Evolutionary conservation across 331 rosid species (phyloP).

Genomic region (Spiraea crenata): DNA sequence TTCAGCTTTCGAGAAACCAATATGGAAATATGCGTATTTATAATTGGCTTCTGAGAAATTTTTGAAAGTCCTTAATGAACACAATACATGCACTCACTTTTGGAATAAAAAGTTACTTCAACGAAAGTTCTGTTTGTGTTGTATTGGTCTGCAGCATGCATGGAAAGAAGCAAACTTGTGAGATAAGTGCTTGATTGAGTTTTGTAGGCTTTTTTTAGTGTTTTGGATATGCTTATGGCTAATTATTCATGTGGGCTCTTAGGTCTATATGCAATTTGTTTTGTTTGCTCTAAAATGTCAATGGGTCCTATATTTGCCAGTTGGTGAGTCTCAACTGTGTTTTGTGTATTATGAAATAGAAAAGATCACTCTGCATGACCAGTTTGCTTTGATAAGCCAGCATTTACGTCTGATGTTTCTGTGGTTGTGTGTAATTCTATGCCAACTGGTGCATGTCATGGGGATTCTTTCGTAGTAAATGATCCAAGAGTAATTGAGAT

Average conservation of each 20-base stretch:
- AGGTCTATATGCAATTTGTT: background rate
- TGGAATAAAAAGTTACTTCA: background rate
- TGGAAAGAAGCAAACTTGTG: background rate
- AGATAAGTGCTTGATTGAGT: background rate
- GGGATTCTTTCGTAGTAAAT: background rate
- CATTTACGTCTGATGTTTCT: background rate
- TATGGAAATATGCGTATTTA: background rate
- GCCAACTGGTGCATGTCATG: background rate
- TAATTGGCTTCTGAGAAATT: background rate
- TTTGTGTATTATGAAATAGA: background rate
- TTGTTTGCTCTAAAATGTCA: background rate
- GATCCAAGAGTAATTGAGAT: slow-evolving; percentile 17
- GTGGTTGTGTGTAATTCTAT: background rate
- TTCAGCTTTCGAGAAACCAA: background rate
- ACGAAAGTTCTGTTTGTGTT: background rate
- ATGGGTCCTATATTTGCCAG: background rate
- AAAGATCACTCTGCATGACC: background rate
- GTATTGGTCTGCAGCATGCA: background rate
- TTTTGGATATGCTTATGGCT: background rate
- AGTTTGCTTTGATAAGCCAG: background rate
- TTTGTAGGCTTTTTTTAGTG: background rate
- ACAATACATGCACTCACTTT: slow-evolving; percentile 5
- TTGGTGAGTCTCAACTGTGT: slow-evolving; percentile 9
- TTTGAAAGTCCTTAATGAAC: background rate
- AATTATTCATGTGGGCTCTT: background rate